Evolutionary conservation across 2,329 filamentous ascomycete genomes (phyloP), one percentile per base, ranked within the genome.

Genomic region (Metarhizium robertsii): DNA sequence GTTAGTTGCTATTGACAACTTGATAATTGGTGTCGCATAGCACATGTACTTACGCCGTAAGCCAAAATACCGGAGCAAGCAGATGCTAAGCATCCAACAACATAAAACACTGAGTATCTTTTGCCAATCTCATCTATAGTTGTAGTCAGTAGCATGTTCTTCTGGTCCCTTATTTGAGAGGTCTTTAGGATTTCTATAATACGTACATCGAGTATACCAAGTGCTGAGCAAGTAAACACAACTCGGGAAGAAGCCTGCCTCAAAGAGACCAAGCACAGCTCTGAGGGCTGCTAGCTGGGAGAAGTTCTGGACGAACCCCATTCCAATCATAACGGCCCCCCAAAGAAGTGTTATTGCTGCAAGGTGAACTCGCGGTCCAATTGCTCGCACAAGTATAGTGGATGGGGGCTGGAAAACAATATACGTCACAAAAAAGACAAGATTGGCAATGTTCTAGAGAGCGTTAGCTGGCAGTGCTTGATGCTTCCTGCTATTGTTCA

Each of bases 381-480:
- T 63, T 63, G 82, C 83, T 40, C 87, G 83, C 52, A 87, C 77
- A 38, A 89, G 68, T 46, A 90, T 72, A 0, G 87, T 90, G 2
- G 86, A 86, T 0, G 85, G 85, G 0, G 86, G 83, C 65, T 91
- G 86, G 59, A 89, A 86, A 52, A 88, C 53, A 58, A 86, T 79
- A 67, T 90, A 91, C 1, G 85, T 80, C 61, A 88, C 76, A 74
- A 90, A 90, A 73, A 90, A 90, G 63, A 89, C 76, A 40, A 90
- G 74, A 3, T 86, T 86, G 55, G 86, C 78, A 62, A 90, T 79
- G n/a, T 81, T 79, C 75, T 79, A 40, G 29, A 3, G 20, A 32
- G 16, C 49, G 45, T 61, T 6, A 57, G 51, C 54, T 34, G 34
- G 11, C 34, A 8, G 10, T 42, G 2, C 38, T 34, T 25, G 52